Conservation (phyloP, 108 stramenopile species). For the Cyclotella sp. region DNA sequence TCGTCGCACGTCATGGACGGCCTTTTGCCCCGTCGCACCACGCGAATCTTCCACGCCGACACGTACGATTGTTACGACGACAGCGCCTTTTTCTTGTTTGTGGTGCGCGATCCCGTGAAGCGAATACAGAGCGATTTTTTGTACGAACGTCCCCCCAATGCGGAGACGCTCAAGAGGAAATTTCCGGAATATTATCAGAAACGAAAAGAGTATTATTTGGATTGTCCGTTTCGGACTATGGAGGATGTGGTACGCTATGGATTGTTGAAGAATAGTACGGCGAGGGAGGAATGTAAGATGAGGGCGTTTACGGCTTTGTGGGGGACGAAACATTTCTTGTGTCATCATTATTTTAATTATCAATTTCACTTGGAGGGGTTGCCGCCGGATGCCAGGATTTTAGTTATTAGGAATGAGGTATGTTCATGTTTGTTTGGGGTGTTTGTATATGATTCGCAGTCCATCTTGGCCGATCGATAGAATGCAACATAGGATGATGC, state of each 20-base stretch:
- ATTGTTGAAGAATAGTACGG: conserved; percentile 24
- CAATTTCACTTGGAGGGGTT: conserved; percentile 52
- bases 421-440: background rate
- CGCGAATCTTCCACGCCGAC: conserved; percentile 23
- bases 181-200: conserved; percentile 26
- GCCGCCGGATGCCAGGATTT: conserved; percentile 22
- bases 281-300: conserved; percentile 22
- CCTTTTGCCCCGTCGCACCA: conserved; percentile 23
- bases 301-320: conserved; percentile 21
- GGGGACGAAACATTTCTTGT: conserved; percentile 22
- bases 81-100: conserved; percentile 37
- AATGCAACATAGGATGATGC: background rate
- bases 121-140: conserved; percentile 25
- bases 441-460: too few species aligned
- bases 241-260: conserved; percentile 35
- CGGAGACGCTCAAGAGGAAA: conserved; percentile 6
- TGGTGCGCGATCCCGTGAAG: conserved; percentile 34
- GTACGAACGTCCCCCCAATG: conserved; percentile 36
- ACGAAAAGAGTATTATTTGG: conserved; percentile 23
- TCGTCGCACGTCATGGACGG: conserved; percentile 5
- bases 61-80: conserved; percentile 34
- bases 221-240: conserved; percentile 43
- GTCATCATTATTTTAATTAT: conserved; percentile 49
- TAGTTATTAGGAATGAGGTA: conserved; percentile 44
- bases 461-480: background rate